Conservation (phyloP, 1,284 basidiomycete species). For the Ustilago loliicola region DNA sequence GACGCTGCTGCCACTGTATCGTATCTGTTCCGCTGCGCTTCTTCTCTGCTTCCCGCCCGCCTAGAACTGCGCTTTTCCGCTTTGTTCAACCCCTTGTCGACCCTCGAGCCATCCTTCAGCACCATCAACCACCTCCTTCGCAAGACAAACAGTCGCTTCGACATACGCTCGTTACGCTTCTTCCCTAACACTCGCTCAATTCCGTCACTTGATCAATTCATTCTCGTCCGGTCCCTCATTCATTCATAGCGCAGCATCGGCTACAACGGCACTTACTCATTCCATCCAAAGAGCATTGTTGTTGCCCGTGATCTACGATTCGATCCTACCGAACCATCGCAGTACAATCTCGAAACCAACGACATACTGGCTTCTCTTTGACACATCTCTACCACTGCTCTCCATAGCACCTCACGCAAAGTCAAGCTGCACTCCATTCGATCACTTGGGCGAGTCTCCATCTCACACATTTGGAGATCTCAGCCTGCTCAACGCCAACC, state of each 20-base stretch:
- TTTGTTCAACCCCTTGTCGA: background rate
- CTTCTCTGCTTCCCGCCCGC: background rate
- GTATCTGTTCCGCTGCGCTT: background rate
- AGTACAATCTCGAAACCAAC: too few species aligned
- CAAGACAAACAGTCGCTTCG: too few species aligned
- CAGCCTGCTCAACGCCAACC: constrained; percentile 3
- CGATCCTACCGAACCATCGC: too few species aligned
- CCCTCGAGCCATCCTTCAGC: background rate
- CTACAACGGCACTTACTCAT: too few species aligned
- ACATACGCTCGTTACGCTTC: background rate
- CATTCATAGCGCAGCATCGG: too few species aligned
- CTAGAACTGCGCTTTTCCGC: background rate
- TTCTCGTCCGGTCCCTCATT: too few species aligned
- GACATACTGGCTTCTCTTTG: background rate
- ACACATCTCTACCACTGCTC: background rate
- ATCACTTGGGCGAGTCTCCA: constrained; percentile 18
- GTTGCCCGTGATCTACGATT: too few species aligned
- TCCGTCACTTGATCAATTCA: background rate
- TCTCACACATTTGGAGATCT: constrained; percentile 14
- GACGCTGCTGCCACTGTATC: background rate
- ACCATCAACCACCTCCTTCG: background rate
- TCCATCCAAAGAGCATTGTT: too few species aligned
- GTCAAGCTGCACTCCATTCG: background rate
- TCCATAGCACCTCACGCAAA: too few species aligned
- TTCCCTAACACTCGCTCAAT: background rate